A percentile compares a stretch with the other conserved stretches of the same genome.
These are phyloP conservation scores for Pythium rhizo-oryzae DNA, from an alignment of 352 stramenopile species.

Conservation along the genomic window DNA sequence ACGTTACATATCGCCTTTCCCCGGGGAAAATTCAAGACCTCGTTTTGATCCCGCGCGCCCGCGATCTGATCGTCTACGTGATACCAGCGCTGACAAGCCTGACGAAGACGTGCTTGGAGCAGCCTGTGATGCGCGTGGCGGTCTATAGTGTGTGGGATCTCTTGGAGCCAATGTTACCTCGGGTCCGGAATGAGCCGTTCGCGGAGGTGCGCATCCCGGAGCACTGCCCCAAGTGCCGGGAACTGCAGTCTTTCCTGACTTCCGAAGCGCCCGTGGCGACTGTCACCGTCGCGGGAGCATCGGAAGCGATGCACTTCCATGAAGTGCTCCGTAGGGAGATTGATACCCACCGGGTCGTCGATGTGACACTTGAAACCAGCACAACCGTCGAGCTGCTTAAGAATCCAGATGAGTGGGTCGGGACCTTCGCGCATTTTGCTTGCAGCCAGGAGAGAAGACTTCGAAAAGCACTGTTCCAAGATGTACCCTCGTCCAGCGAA, in stretches of 20 bases:
- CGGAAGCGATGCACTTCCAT: too few relatives aligned
- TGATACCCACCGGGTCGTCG: too few relatives aligned
- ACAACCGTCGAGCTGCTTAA: too few relatives aligned
- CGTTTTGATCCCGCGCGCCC: not conserved
- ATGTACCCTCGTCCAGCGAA: too few relatives aligned
- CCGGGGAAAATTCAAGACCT: not conserved
- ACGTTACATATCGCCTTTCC: not conserved
- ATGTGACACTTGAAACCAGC: too few relatives aligned
- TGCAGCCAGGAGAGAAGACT: too few relatives aligned
- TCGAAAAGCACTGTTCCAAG: too few relatives aligned
- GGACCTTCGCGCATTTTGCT: too few relatives aligned
- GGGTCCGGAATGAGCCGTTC: not conserved
- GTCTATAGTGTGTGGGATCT: not conserved
- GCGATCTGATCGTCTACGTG: not conserved
- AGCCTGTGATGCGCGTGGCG: not conserved
- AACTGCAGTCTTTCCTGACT: not conserved
- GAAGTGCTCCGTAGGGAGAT: too few relatives aligned
- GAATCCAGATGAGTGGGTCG: too few relatives aligned
- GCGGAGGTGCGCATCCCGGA: not conserved
- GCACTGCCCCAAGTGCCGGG: not conserved
- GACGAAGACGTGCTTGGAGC: not conserved
- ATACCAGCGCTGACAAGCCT: not conserved
- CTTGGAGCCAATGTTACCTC: not conserved
- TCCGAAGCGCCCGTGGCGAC: not conserved
- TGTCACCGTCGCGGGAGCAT: not conserved